phyloP scores from a whole-genome alignment of 345 rosid genomes.

The Melaleuca quinquenervia region DNA sequence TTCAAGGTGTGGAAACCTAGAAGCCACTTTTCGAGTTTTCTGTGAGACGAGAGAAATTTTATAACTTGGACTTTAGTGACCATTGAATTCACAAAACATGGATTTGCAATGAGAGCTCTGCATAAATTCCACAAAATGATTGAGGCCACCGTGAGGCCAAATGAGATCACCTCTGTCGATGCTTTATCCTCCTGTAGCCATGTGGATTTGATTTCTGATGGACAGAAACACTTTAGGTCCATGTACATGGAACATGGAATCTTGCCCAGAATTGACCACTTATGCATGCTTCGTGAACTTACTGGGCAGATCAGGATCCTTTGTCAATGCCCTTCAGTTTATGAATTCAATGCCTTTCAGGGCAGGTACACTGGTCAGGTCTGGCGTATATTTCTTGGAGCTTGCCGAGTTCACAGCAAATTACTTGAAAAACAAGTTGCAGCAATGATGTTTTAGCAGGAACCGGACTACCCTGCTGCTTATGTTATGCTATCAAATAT shows the following conservation, averaged over 20 bases:
- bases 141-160: no score
- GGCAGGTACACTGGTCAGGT: conserved; percentile 44
- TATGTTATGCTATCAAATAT: conserved; percentile 32
- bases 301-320: conserved; percentile 44
- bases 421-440: conserved; percentile 39
- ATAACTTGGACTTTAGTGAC: no score
- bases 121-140: no score
- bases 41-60: no score
- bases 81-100: no score
- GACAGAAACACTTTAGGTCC: conserved; percentile 50
- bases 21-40: no score
- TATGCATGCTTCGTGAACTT: conserved; percentile 77
- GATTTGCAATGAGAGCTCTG: no score
- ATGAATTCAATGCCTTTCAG: conserved; percentile 40
- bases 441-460: conserved; percentile 36
- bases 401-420: conserved; percentile 46
- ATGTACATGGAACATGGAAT: conserved; percentile 33
- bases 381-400: conserved; percentile 66
- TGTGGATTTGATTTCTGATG: conserved; percentile 14
- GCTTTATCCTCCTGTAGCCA: conserved; percentile 61
- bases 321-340: conserved; percentile 43
- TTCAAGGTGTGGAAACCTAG: no score
- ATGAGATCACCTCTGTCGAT: conserved; percentile 10
- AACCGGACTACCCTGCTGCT: not conserved
- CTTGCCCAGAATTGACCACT: conserved; percentile 58